Evolutionary conservation across 495 filamentous ascomycete genomes (phyloP).

Genomic region (Elasticomyces elasticus): DNA sequence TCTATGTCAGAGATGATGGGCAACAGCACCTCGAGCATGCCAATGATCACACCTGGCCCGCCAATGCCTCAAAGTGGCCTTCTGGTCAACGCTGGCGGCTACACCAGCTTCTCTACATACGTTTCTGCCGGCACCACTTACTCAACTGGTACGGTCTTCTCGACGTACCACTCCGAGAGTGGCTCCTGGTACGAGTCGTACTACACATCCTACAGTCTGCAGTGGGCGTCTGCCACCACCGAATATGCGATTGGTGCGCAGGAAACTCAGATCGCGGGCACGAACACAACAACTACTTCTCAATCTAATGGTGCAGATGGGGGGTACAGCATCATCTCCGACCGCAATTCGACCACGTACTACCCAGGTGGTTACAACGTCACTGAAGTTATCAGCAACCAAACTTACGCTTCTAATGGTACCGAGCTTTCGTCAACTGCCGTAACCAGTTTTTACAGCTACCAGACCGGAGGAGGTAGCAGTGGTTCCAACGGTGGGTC

Average conservation of each 20-base stretch:
- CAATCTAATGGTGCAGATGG: not conserved
- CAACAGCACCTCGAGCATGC: constrained; percentile 13
- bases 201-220: constrained; percentile 10
- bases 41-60: constrained; percentile 16
- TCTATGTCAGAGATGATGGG: constrained; percentile 8
- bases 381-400: constrained; percentile 1
- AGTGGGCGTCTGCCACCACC: constrained; percentile 8
- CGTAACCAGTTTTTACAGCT: constrained; percentile 5
- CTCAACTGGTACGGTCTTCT: constrained; percentile 15
- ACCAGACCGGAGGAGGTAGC: not conserved
- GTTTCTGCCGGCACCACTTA: constrained; percentile 11
- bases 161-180: not conserved
- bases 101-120: constrained; percentile 6
- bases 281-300: not conserved
- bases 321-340: not conserved
- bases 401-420: constrained; percentile 6
- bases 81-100: constrained; percentile 4
- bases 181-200: constrained; percentile 9
- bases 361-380: constrained; percentile 1
- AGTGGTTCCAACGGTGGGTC: not conserved
- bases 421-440: constrained; percentile 11
- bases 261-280: not conserved
- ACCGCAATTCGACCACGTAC: not conserved
- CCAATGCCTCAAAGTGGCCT: not conserved
- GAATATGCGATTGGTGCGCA: not conserved